Conservation (phyloP, 1,284 basidiomycete genomes). For the Pulchroboletus neoregius region DNA sequence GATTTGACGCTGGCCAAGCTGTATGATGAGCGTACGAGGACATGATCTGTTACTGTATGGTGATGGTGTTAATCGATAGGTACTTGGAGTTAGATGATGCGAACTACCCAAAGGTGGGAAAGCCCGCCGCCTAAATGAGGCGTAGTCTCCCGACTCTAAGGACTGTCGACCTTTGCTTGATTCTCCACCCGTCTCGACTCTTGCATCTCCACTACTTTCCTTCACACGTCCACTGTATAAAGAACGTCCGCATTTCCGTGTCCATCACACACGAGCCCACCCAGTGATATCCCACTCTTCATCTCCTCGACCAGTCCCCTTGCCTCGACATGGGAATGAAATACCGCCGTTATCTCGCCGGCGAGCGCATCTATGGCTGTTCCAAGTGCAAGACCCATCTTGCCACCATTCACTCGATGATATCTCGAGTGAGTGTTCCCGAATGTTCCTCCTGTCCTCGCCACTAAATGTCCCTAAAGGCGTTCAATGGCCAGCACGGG, state of each 20-base stretch:
- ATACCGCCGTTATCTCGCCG: slow-evolving; percentile 84
- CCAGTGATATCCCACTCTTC: slow-evolving; percentile 3
- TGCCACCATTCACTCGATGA: slow-evolving; percentile 87
- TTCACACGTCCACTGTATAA: slow-evolving; percentile 35
- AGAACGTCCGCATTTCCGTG: slow-evolving; percentile 15
- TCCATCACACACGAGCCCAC: background rate
- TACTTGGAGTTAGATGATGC: background rate
- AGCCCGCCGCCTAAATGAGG: slow-evolving; percentile 24
- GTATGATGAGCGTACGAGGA: too few relatives aligned
- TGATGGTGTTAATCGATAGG: background rate
- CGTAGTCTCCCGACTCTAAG: slow-evolving; percentile 24
- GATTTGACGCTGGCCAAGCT: too few relatives aligned
- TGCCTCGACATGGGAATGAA: slow-evolving; percentile 72
- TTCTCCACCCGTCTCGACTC: slow-evolving; percentile 11
- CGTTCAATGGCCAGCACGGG: slow-evolving; percentile 93
- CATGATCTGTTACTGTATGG: too few relatives aligned
- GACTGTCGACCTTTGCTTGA: slow-evolving; percentile 4
- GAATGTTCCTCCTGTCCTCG: background rate
- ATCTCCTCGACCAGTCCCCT: too few relatives aligned
- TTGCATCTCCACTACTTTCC: slow-evolving; percentile 9
- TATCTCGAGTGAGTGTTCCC: slow-evolving; percentile 72
- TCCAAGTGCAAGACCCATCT: slow-evolving; percentile 90
- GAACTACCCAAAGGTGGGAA: slow-evolving; percentile 27
- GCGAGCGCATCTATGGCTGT: slow-evolving; percentile 90
- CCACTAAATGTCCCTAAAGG: slow-evolving; percentile 43